Evolutionary conservation across 2,329 filamentous ascomycete species (phyloP).

Genomic region (Ophiostoma perfectum): DNA sequence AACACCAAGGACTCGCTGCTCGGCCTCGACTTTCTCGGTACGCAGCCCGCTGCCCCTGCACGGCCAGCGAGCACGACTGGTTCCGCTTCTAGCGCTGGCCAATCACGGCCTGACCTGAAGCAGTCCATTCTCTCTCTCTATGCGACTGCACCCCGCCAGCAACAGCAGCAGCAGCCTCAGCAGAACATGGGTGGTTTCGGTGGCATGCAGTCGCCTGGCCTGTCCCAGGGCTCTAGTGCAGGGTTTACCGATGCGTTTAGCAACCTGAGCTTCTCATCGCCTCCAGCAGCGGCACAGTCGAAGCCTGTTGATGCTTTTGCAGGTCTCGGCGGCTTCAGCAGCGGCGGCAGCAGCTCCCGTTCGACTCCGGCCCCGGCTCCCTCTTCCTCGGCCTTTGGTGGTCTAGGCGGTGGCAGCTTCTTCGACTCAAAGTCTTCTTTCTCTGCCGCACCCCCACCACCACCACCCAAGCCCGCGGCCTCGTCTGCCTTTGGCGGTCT

Average conservation of each 20-base stretch:
- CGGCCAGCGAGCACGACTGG: conserved; percentile 75
- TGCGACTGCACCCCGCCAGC: conserved; percentile 74
- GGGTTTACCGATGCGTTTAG: conserved; percentile 32
- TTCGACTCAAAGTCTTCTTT: conserved; percentile 68
- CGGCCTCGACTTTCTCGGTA: conserved; percentile 87
- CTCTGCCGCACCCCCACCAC: conserved; percentile 35
- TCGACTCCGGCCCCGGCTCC: conserved; percentile 26
- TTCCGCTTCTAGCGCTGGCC: conserved; percentile 45
- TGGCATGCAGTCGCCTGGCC: conserved; percentile 43
- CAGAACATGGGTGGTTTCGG: conserved; percentile 58
- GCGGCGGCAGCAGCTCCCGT: conserved; percentile 26
- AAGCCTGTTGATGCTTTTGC: conserved; percentile 27
- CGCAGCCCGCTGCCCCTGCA: conserved; percentile 61
- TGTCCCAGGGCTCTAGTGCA: conserved; percentile 34
- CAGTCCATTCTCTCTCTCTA: conserved; percentile 96
- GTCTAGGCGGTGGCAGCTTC: conserved; percentile 69
- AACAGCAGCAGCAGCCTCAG: conserved; percentile 55
- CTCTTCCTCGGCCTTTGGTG: conserved; percentile 44
- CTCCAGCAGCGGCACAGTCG: conserved; percentile 32
- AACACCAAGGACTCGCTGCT: conserved; percentile 82
- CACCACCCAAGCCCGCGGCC: conserved; percentile 16
- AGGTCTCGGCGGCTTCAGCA: conserved; percentile 29
- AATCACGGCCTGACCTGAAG: conserved; percentile 87
- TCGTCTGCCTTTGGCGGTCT: conserved; percentile 54
- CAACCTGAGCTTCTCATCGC: conserved; percentile 41